phyloP scores from a whole-genome alignment of 192 early-diverging fungal species.

The Gaertneriomyces semiglobifer region DNA sequence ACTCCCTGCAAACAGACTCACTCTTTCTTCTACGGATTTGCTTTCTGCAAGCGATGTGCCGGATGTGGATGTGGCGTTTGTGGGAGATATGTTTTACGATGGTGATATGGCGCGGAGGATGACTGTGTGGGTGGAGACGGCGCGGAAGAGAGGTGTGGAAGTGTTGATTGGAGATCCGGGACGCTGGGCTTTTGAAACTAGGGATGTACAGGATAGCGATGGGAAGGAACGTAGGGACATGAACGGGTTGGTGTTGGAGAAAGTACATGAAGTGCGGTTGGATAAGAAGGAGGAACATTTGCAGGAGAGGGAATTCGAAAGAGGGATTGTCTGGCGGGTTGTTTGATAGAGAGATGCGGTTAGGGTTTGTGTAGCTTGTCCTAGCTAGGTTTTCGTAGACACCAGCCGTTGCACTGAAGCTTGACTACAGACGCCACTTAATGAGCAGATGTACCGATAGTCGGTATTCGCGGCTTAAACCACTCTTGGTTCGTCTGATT shows the following conservation, averaged over 20 bases:
- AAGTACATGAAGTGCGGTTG: not conserved
- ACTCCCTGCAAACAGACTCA: not conserved
- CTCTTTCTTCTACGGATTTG: not conserved
- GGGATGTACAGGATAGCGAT: not conserved
- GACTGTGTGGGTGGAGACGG: not conserved
- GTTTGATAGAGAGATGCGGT: not conserved
- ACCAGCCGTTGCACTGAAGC: too few species aligned
- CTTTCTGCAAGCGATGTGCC: not conserved
- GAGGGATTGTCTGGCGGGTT: not conserved
- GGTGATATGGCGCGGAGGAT: not conserved
- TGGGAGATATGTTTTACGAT: slow-evolving; percentile 10
- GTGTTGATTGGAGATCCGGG: slow-evolving; percentile 7
- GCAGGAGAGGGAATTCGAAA: not conserved
- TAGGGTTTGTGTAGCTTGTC: too few species aligned
- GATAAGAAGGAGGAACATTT: not conserved
- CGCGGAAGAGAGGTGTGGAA: slow-evolving; percentile 1
- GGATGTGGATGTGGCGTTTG: not conserved
- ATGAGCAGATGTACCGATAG: too few species aligned
- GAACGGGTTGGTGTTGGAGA: not conserved
- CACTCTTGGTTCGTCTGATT: too few species aligned
- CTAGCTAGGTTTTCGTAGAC: too few species aligned
- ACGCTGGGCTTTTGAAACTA: not conserved
- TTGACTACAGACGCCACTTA: too few species aligned
- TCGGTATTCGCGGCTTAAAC: too few species aligned
- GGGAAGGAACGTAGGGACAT: not conserved